Base-by-base conservation (phyloP, 2,329 filamentous ascomycete species). In the Phaeosphaeriaceae sp. region DNA sequence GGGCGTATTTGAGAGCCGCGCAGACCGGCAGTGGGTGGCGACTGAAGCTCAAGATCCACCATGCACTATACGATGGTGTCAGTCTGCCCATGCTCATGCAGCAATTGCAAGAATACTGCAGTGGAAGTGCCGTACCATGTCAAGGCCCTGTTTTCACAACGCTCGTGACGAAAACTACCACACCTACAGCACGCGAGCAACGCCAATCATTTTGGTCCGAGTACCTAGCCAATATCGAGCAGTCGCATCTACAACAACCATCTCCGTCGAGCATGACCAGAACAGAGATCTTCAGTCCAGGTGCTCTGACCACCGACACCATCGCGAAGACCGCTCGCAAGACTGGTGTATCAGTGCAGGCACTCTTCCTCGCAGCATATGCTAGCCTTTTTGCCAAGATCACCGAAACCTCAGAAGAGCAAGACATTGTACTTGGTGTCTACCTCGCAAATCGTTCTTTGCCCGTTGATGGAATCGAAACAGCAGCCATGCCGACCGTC, bases 61-160 rank as follows among this genome's bases (percentile, higher is more conserved):
- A 98, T 74, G 91, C 91, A 0, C 82, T 97, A 0, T 98, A 97
- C 71, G 94, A 97, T 74, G 93, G 89, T 6, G 84, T 96, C 59
- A 95, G 91, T 67, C 80, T 97, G 4, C 86, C 89, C 0, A 73
- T 84, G 0, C 78, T 97, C 6, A 79, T 93, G 22, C 72, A 83
- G 15, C 77, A 84, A 43, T 77, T 90, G 13, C 76, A 83, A 60
- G 61, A 68, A 4, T 63, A 81, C 35, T 88, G 74, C 78, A 78
- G 67, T 42, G 70, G 66, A 44, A 22, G 35, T 8, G 49, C 61
- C 17, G 22, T 56, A 22, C 49, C 61, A 24, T 7, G 55, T 22
- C 58, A 70, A 49, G 68, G 68, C 17, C 53, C 67, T 2, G 76
- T 76, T n/a, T 75, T 85, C 17, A 69, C 72, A 4, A 77, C 80